These are phyloP conservation scores for Yamadazyma membranifaciens DNA, from an alignment of 1,139 yeast species.

Conservation along the genomic window DNA sequence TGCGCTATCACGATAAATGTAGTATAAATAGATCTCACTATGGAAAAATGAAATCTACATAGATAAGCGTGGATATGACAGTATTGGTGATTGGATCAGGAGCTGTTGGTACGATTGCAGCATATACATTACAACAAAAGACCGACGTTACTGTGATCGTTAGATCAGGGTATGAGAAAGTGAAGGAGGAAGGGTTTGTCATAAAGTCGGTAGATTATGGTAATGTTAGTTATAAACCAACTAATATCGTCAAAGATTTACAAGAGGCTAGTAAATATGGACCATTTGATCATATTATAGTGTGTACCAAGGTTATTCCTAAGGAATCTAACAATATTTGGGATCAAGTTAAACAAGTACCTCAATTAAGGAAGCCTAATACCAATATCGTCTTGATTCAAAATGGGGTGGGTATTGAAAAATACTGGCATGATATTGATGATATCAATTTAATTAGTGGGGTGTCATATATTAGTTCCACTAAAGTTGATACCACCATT, in stretches of 20 bases:
- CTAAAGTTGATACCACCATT: slow-evolving; percentile 51
- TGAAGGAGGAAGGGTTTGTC: slow-evolving; percentile 51
- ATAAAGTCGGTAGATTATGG: slow-evolving; percentile 68
- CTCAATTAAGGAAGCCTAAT: slow-evolving; percentile 40
- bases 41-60: no score
- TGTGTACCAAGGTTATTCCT: slow-evolving; percentile 74
- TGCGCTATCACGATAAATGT: no score
- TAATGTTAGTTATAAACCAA: slow-evolving; percentile 53
- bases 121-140: slow-evolving; percentile 50
- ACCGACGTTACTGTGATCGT: slow-evolving; percentile 44
- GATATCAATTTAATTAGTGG: slow-evolving; percentile 66
- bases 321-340: slow-evolving; percentile 49
- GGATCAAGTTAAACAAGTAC: slow-evolving; percentile 56
- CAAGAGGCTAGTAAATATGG: slow-evolving; percentile 45
- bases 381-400: slow-evolving; percentile 65
- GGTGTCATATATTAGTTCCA: slow-evolving; percentile 69
- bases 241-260: slow-evolving; percentile 39
- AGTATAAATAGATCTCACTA: no score
- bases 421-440: slow-evolving; percentile 52
- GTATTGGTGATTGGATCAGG: slow-evolving; percentile 45
- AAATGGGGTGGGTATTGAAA: slow-evolving; percentile 75
- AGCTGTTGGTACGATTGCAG: slow-evolving; percentile 71
- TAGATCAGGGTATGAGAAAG: slow-evolving; percentile 63
- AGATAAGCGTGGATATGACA: slow-evolving; percentile 1
- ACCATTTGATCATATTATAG: slow-evolving; percentile 63